Evolutionary conservation across 2,329 filamentous ascomycete species (phyloP).

Genomic region (Cercospora beticola): DNA sequence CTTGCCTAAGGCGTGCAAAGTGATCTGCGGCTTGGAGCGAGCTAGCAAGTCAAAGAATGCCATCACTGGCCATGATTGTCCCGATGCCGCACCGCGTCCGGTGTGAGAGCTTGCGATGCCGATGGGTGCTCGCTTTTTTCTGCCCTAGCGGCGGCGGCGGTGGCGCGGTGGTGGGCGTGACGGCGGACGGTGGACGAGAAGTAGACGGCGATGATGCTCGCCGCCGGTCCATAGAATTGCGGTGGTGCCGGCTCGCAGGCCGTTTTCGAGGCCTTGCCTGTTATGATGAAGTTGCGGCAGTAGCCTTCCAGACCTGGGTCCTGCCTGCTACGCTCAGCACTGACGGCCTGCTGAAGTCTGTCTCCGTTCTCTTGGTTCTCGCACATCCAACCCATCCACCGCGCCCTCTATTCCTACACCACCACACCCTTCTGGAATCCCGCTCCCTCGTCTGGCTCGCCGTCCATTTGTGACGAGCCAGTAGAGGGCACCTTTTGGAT

Average conservation of each 20-base stretch:
- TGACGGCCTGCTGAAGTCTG: background rate
- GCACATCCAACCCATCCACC: background rate
- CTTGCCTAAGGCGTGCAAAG: conserved; percentile 1
- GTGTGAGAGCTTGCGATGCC: background rate
- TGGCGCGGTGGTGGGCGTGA: background rate
- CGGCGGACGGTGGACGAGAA: background rate
- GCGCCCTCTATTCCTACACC: conserved; percentile 17
- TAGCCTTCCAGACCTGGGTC: background rate
- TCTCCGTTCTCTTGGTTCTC: background rate
- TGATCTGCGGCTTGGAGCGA: conserved; percentile 13
- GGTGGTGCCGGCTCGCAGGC: background rate
- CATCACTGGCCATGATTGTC: conserved; percentile 9
- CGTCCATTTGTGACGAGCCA: conserved; percentile 32
- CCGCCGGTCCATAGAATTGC: background rate
- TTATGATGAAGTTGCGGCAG: conserved; percentile 1
- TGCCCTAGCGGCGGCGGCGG: background rate
- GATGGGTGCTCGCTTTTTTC: background rate
- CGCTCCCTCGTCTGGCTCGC: conserved; percentile 34
- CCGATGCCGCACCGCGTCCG: conserved; percentile 5
- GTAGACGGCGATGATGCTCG: background rate
- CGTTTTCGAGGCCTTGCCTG: background rate
- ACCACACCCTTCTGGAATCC: conserved; percentile 14
- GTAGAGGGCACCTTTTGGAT: conserved; percentile 10
- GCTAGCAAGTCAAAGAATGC: conserved; percentile 9
- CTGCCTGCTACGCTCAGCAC: background rate